Evolutionary conservation across 176 grass and related monocot species (phyloP), one percentile per base, ranked within the genome.

Genomic region (Hordeum marinum): DNA sequence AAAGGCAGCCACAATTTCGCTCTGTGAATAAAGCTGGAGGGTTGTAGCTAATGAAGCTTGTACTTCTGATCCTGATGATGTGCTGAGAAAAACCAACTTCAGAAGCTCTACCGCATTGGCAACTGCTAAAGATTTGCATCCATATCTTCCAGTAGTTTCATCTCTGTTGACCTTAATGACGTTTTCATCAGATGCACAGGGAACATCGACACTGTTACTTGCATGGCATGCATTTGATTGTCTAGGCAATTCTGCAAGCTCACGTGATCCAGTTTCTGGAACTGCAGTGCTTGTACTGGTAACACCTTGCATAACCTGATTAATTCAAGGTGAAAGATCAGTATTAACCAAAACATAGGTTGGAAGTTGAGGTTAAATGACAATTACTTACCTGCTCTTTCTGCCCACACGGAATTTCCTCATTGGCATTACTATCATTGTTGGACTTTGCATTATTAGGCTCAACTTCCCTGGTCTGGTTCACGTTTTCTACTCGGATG

Each of bases 41-140:
- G 91, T 95, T 81, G 88, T 75, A 8, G 83, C 88, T 41, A 98
- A 79, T 75, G 93, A 98, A 73, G 85, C 81, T 81, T 94, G 96
- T 73, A 93, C 91, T 66, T 90, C 76, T 79, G 91, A 74, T 41
- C 81, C 88, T 84, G 86, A 90, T 87, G 95, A 84, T 41, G 83
- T 94, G 80, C 88, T 90, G n/a, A 98, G 89, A 75, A 95, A 93
- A 76, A 92, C 88, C 82, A 98, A 80, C 71, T 98, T 98, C 71
- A 98, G 88, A 60, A 98, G 88, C 85, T 94, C 91, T 52, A 98
- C 59, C 7, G 88, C 93, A 87, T 95, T 98, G 83, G 96, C 91
- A 81, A 89, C 79, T 39, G 93, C 75, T 79, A 95, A 85, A 12
- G 96, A 98, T 87, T 89, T 91, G 63, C 78, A 73, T 37, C 92